Evolutionary conservation across 306 rosid species (phyloP), one percentile per base, ranked within the genome.

Genomic region (Comarum palustre): DNA sequence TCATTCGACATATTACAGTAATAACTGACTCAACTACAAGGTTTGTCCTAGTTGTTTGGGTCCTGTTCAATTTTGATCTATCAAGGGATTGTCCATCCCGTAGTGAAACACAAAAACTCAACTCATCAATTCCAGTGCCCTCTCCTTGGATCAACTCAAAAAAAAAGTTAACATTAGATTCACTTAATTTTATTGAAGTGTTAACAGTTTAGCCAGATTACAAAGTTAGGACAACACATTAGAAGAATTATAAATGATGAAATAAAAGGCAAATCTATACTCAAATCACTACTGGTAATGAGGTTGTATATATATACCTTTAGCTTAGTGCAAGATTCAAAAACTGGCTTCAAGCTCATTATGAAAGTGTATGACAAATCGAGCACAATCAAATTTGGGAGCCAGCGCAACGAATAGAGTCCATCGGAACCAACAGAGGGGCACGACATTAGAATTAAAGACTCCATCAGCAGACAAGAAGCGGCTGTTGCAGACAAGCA

Each of bases 331-430:
- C 97, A 95, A 62, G 96, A 91, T 72, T 95, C 86, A 54, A 91
- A 95, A 69, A 95, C 92, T 66, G 99, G 97, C 78, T 83, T 87
- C 89, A 95, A 87, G 73, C 79, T 88, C 77, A 80, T 84, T 86
- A 95, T 78, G 82, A 90, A 88, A n/a, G 99, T 95, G 82, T 95
- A 90, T 36, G 99, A 95, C 45, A 95, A 88, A 82, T 95, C 99
- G 19, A 95, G 99, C 62, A 86, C 62, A 8, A 84, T 79, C 82
- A 95, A 81, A 81, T 78, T 85, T 42, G 85, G 84, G 76, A 95
- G 97, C 79, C 84, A 78, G 8, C 64, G 83, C 82, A 95, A 71
- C 50, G 99, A 88, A 75, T 85, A 80, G 36, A 91, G 99, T 59
- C 96, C 97, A 29, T 84, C 86, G 54, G 95, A 83, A 77, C 97